These are phyloP conservation scores for Violaceomyces palustris DNA, from an alignment of 1,284 basidiomycete species.

Conservation along the genomic window DNA sequence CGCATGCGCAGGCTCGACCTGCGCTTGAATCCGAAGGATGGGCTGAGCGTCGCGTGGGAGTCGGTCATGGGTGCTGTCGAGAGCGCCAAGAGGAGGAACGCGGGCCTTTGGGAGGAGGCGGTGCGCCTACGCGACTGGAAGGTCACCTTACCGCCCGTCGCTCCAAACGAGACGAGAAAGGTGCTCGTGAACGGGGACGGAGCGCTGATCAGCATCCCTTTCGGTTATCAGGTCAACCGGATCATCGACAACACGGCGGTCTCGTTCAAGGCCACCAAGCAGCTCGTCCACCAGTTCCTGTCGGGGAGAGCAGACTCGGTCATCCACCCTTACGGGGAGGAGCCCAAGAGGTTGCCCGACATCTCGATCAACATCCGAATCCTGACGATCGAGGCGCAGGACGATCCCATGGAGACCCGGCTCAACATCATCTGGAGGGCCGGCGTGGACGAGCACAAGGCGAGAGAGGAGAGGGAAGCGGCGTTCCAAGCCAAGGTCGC, in stretches of 20 bases:
- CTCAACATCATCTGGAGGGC: conserved; percentile 73
- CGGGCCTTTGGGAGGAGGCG: conserved; percentile 73
- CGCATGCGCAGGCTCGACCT: conserved; percentile 42
- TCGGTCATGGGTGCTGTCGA: conserved; percentile 56
- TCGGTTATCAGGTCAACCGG: conserved; percentile 66
- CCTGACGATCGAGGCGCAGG: conserved; percentile 69
- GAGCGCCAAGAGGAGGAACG: conserved; percentile 40
- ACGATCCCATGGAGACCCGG: conserved; percentile 78
- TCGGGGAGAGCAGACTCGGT: conserved; percentile 41
- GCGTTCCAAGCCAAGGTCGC: conserved; percentile 75
- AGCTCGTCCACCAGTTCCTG: conserved; percentile 54
- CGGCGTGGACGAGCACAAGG: conserved; percentile 69
- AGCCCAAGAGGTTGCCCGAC: conserved; percentile 57
- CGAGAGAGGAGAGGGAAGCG: conserved; percentile 71
- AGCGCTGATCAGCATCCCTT: conserved; percentile 71
- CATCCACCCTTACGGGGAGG: conserved; percentile 43
- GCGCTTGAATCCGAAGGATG: conserved; percentile 25
- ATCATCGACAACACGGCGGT: conserved; percentile 54
- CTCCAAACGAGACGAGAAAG: conserved; percentile 6
- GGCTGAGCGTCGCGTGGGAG: conserved; percentile 47
- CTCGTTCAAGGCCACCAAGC: conserved; percentile 55
- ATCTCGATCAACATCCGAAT: conserved; percentile 62
- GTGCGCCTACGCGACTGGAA: conserved; percentile 63
- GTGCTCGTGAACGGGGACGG: conserved; percentile 62
- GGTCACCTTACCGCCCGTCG: conserved; percentile 49